phyloP scores from a whole-genome alignment of 495 filamentous ascomycete species.

The Hyphodiscus hymeniophilus region DNA sequence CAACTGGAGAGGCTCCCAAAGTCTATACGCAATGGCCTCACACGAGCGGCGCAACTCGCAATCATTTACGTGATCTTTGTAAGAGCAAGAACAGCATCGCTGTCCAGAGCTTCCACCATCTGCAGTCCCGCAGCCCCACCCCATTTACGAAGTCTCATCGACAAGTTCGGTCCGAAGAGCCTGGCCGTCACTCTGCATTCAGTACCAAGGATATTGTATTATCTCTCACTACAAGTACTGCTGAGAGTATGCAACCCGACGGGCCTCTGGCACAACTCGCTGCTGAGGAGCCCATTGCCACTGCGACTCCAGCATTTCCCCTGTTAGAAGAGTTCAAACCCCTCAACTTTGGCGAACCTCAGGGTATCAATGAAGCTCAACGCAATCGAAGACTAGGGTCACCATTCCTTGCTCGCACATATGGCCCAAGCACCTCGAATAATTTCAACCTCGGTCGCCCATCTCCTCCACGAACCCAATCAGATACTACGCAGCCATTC shows the following conservation, averaged over 20 bases:
- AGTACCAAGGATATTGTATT: constrained; percentile 72
- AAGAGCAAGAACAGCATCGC: constrained; percentile 62
- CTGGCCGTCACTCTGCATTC: constrained; percentile 34
- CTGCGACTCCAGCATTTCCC: constrained; percentile 13
- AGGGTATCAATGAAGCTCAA: constrained; percentile 1
- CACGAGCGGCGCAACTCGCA: constrained; percentile 70
- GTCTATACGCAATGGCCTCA: constrained; percentile 62
- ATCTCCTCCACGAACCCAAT: constrained; percentile 26
- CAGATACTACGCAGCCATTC: constrained; percentile 32
- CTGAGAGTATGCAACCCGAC: constrained; percentile 67
- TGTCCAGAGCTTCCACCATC: constrained; percentile 59
- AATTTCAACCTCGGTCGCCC: constrained; percentile 19
- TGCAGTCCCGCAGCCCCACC: constrained; percentile 67
- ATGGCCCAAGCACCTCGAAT: constrained; percentile 41
- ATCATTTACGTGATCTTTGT: constrained; percentile 75
- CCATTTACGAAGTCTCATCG: constrained; percentile 49
- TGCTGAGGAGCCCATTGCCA: constrained; percentile 12
- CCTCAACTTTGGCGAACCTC: constrained; percentile 9
- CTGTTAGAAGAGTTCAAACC: constrained; percentile 14
- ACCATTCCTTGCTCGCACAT: constrained; percentile 49
- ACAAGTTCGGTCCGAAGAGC: constrained; percentile 30
- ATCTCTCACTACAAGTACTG: constrained; percentile 72
- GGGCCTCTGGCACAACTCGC: constrained; percentile 58
- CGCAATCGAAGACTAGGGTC: constrained; percentile 33
- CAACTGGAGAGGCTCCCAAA: constrained; percentile 33